Percentiles rank a stretch among this genome's conserved stretches.
phyloP scores from a whole-genome alignment of 306 rosid genomes.

The Albizia julibrissin region DNA sequence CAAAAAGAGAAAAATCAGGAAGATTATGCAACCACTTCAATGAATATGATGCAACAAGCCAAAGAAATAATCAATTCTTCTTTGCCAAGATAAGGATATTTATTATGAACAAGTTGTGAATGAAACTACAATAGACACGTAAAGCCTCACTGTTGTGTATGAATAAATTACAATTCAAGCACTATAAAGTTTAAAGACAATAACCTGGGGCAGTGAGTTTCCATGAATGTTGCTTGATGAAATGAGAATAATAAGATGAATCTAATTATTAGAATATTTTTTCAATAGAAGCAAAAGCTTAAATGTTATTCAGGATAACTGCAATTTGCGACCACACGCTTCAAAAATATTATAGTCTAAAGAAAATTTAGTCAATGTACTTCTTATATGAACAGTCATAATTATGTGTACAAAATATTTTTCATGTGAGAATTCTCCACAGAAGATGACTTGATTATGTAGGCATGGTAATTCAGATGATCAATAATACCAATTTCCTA shows the following conservation, averaged over 20 bases:
- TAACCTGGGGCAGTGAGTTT: not conserved
- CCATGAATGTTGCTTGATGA: conserved; percentile 16
- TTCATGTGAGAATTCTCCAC: not conserved
- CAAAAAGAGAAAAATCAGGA: conserved; percentile 33
- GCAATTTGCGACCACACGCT: not conserved
- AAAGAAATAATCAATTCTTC: not conserved
- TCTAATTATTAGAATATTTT: not conserved
- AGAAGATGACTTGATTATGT: not conserved
- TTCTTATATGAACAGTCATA: not conserved
- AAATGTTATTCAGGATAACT: not conserved
- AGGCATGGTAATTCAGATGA: not conserved
- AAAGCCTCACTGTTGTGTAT: not conserved
- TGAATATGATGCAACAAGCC: conserved; percentile 17
- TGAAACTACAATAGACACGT: not conserved
- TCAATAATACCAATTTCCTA: not conserved
- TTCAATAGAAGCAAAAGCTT: conserved; percentile 21
- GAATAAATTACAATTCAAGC: not conserved
- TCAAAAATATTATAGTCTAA: conserved; percentile 21
- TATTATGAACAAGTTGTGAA: not conserved
- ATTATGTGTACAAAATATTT: not conserved
- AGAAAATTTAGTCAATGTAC: not conserved
- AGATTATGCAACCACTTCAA: conserved; percentile 15
- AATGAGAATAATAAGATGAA: not conserved
- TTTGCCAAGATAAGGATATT: conserved; percentile 5
- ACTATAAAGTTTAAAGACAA: not conserved